Conservation (phyloP, 2,329 filamentous ascomycete species). For the Biscogniauxia sp. region DNA sequence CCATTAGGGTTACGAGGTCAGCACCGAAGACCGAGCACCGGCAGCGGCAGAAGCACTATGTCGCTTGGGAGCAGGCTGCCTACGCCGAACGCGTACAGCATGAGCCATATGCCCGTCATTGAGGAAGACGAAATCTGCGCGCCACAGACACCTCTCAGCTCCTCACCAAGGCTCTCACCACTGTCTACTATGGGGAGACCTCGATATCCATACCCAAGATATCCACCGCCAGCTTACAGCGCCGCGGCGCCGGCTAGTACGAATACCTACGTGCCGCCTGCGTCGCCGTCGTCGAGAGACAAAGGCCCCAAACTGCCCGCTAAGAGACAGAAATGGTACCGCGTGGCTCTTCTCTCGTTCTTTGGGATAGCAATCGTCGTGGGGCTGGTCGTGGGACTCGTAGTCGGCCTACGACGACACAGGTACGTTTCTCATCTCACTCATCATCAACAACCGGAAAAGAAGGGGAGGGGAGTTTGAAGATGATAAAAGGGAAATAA, state of each 20-base stretch:
- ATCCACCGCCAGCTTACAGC: constrained; percentile 4
- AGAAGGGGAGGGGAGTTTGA: too few species aligned
- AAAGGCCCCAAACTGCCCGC: constrained; percentile 16
- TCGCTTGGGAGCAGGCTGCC: background rate
- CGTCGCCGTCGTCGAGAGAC: constrained; percentile 7
- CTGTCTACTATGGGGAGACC: background rate
- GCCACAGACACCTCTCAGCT: constrained; percentile 15
- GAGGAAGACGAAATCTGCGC: constrained; percentile 31
- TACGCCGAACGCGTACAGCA: constrained; percentile 9
- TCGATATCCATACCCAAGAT: background rate
- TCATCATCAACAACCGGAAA: background rate
- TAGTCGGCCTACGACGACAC: constrained; percentile 36
- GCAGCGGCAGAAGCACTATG: background rate
- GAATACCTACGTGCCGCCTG: constrained; percentile 2
- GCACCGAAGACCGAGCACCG: background rate
- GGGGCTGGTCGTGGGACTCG: constrained; percentile 40
- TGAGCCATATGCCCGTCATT: constrained; percentile 38
- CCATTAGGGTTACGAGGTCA: background rate
- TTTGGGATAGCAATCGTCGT: constrained; percentile 34
- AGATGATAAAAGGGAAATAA: too few species aligned
- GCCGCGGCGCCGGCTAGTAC: background rate
- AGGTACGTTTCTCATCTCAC: constrained; percentile 28
- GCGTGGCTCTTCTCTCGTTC: constrained; percentile 30
- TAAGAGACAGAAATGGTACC: constrained; percentile 33
- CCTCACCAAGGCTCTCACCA: background rate